These are phyloP conservation scores for Ustilago vetiveriae DNA, from an alignment of 1,284 basidiomycete species.

Conservation along the genomic window DNA sequence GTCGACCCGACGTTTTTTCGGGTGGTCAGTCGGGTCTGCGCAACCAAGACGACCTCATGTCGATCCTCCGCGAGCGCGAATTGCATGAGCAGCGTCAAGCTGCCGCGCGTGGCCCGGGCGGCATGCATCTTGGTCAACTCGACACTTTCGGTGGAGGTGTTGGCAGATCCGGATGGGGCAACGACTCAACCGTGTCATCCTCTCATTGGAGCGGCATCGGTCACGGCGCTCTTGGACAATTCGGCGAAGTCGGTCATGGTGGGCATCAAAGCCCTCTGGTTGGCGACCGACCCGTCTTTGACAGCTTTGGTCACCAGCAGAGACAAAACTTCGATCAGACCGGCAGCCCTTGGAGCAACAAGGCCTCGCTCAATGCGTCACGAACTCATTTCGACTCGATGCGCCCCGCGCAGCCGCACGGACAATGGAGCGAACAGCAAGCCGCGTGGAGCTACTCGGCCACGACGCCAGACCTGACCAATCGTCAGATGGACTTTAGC, in stretches of 20 bases:
- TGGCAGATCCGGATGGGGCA: slow-evolving; percentile 32
- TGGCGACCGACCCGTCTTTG: slow-evolving; percentile 32
- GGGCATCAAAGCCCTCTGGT: slow-evolving; percentile 37
- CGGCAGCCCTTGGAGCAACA: slow-evolving; percentile 40
- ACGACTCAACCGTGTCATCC: slow-evolving; percentile 29
- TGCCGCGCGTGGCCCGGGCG: slow-evolving; percentile 30
- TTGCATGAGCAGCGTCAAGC: slow-evolving; percentile 53
- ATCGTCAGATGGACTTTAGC: slow-evolving; percentile 39
- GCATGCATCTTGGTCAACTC: slow-evolving; percentile 37
- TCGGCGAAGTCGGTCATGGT: slow-evolving; percentile 31
- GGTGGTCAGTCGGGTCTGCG: slow-evolving; percentile 30
- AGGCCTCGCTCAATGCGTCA: slow-evolving; percentile 23
- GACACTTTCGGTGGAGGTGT: slow-evolving; percentile 33
- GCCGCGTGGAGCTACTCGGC: slow-evolving; percentile 30
- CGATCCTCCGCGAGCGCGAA: slow-evolving; percentile 51
- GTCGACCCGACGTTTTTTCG: slow-evolving; percentile 23
- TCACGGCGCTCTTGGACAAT: slow-evolving; percentile 36
- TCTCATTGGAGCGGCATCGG: slow-evolving; percentile 39
- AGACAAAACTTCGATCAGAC: slow-evolving; percentile 26
- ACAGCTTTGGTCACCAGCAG: slow-evolving; percentile 30
- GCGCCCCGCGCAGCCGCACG: slow-evolving; percentile 29
- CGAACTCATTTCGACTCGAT: slow-evolving; percentile 38
- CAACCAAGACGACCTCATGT: slow-evolving; percentile 51
- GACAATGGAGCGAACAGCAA: slow-evolving; percentile 42
- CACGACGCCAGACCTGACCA: slow-evolving; percentile 34